Percentiles rank a stretch among this genome's conserved stretches.
Evolutionary conservation across 805 yeast genomes (phyloP).

Genomic region (Wickerhamiella allomyrinae): DNA sequence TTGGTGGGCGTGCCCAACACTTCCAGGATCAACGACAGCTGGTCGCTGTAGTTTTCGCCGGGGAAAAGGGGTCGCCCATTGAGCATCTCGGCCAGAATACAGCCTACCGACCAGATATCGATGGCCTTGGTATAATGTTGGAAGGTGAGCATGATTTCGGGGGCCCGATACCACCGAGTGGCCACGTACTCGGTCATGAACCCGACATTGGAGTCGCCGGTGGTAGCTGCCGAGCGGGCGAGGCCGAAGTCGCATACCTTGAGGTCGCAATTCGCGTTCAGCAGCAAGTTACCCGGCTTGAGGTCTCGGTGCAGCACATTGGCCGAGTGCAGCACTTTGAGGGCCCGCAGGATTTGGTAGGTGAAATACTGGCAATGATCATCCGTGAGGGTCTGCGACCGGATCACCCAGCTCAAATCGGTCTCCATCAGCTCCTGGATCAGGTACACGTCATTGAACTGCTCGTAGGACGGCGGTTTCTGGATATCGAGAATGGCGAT

Average conservation of each 20-base stretch:
- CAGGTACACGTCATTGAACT: constrained; percentile 75
- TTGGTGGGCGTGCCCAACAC: constrained; percentile 86
- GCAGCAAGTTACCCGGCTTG: constrained; percentile 85
- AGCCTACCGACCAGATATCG: constrained; percentile 96
- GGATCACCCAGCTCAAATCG: constrained; percentile 93
- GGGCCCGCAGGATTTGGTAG: constrained; percentile 83
- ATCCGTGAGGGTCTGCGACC: constrained; percentile 87
- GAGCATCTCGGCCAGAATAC: constrained; percentile 84
- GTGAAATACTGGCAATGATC: constrained; percentile 88
- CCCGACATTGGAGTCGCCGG: constrained; percentile 78
- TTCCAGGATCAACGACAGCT: constrained; percentile 71
- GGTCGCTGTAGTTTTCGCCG: constrained; percentile 94
- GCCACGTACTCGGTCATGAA: constrained; percentile 96
- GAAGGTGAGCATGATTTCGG: constrained; percentile 89
- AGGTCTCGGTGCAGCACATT: constrained; percentile 88
- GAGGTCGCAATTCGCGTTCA: constrained; percentile 84
- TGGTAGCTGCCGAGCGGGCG: constrained; percentile 78
- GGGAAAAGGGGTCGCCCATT: constrained; percentile 87
- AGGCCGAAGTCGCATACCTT: constrained; percentile 85
- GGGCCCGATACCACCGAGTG: constrained; percentile 97
- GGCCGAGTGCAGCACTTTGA: constrained; percentile 79
- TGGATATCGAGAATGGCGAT: constrained; percentile 82
- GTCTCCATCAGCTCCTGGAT: constrained; percentile 87
- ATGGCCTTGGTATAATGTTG: constrained; percentile 93
- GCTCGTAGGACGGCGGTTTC: constrained; percentile 59